Evolutionary conservation across 1,139 yeast genomes (phyloP), one percentile per base, ranked within the genome.

Genomic region (Sugiyamaella paludigena): DNA sequence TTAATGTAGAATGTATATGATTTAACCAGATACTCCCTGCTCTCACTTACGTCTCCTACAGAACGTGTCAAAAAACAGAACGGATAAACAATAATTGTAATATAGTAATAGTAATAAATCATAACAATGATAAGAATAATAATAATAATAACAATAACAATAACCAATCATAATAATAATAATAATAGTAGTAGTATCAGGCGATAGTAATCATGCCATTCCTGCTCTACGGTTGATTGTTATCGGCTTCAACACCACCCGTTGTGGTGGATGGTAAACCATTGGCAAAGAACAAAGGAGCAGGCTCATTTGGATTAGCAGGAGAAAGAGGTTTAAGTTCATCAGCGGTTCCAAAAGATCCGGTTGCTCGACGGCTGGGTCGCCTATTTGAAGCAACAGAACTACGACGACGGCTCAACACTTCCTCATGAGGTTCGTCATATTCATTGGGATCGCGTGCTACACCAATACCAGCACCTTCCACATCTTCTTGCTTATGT

Each of bases 211-310:
- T n/a, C n/a, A n/a, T n/a, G n/a, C n/a, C n/a, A n/a, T n/a, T n/a
- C 29, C 30, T n/a, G 5, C 24, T 19, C 24, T 19, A 19, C 24
- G 24, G 5, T 19, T 19, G 24, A 19, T 19, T 19, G 24, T 26
- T 37, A 36, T 36, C 33, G 24, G 24, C 3, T 19, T 50, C 36
- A 31, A 49, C 52, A 12, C 64, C 62, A n/a, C 62, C n/a, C n/a
- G n/a, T 53, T 8, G 71, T 67, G 15, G 70, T 66, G 7, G 57
- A 50, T 4, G 71, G 71, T 31, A 67, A 56, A 2, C 70, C 71
- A 27, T 59, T 60, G 24, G 69, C 67, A 51, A 67, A 67, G 56
- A 67, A 67, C 47, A 67, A 55, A 1, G 57, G 53, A 5, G 55
- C 43, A 6, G 50, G 47, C 38, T 57, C 53, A 4, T 51, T 48